Evolutionary conservation across 768 basidiomycete genomes (phyloP).

Genomic region (Hericium alpestre): DNA sequence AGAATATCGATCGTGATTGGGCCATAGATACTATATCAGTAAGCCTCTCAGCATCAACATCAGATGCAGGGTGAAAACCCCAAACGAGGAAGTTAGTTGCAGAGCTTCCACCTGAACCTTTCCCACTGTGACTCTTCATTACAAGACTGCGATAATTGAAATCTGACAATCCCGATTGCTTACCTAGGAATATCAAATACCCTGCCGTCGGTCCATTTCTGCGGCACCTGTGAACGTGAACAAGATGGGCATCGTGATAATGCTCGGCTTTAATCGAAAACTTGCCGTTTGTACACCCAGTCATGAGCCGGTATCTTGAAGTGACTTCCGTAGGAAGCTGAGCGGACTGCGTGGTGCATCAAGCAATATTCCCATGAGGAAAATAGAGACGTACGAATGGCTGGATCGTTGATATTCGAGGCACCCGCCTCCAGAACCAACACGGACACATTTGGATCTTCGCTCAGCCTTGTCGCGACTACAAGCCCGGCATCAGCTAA

Average conservation of each 20-base stretch:
- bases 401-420: slow-evolving; percentile 6
- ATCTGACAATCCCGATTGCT: background rate
- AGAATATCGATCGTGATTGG: background rate
- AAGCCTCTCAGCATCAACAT: slow-evolving; percentile 1
- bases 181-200: background rate
- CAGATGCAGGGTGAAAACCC: background rate
- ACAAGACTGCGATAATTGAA: background rate
- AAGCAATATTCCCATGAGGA: no score
- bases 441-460: slow-evolving; percentile 23
- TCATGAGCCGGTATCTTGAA: background rate
- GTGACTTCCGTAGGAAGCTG: background rate
- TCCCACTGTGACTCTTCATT: background rate
- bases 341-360: background rate
- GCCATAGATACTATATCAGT: background rate
- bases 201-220: background rate
- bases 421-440: slow-evolving; percentile 21
- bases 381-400: background rate
- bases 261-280: background rate
- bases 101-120: slow-evolving; percentile 1
- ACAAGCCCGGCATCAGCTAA: slow-evolving; percentile 25
- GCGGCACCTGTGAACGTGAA: background rate
- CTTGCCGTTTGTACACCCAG: background rate
- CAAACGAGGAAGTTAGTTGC: slow-evolving; percentile 2
- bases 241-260: background rate
- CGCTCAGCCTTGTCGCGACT: slow-evolving; percentile 25